Base-by-base conservation (phyloP, 1,284 basidiomycete genomes). In the Cutaneotrichosporon cyanovorans region DNA sequence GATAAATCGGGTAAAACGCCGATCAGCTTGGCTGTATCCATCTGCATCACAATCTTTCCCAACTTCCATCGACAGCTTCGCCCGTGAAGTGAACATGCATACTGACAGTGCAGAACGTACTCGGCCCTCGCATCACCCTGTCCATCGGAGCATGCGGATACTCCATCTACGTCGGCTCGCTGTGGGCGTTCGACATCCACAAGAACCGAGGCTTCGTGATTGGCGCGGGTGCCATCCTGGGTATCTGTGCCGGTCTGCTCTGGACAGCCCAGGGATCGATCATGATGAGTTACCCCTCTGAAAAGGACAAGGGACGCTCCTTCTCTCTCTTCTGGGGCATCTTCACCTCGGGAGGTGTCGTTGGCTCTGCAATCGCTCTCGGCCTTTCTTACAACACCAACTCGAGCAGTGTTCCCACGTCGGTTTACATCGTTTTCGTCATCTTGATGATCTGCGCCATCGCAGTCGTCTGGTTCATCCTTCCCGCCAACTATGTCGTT, bases 271-370 rank as follows among this genome's bases (percentile, higher is more conserved):
- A 76, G 50, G 75, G 75, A 8, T 55, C 69, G 3, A 63, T 76
- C 42, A 75, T 75, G 64, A 69, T 77, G 46, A 59, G 72, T 9
- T 75, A 75, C 58, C 71, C 74, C 0, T 61, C 67, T 1, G 75
- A 76, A 51, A 59, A 50, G 48, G 43, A 45, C 39, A 50, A 50
- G 48, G 48, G 48, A 2, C 38, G 40, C 2, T 16, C 39, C 2
- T 50, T 50, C 35, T 45, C 43, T 11, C 38, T 46, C 30, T 73
- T 76, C 54, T 76, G 75, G 74, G 51, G 66, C 37, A 61, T 72
- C 37, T 74, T 75, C 65, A 68, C 75, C 44, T 40, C 69, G 19
- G 74, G 74, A 18, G 71, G 67, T 10, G 61, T 75, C 5, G 60
- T 76, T 23, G 75, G 75, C 1, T 60, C 66, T 5, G 63, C 71